Percentiles rank a stretch among this genome's conserved stretches.
Evolutionary conservation across 129 eudicot species (phyloP).

Genomic region (Logfia minima): DNA sequence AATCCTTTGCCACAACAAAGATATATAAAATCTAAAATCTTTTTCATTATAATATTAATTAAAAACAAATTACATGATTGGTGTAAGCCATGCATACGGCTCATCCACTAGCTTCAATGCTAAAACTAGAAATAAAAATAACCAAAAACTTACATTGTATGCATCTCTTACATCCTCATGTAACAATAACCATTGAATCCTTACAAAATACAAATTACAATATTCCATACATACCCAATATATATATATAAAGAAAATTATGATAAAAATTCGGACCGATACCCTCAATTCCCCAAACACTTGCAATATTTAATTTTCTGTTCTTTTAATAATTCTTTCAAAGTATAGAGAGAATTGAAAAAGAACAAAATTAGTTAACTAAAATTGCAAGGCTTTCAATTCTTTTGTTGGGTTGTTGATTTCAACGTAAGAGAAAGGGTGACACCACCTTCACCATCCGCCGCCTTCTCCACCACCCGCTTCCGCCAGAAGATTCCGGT

Average conservation of each 20-base stretch:
- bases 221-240: constrained; percentile 12
- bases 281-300: constrained; percentile 97
- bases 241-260: constrained; percentile 15
- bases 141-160: constrained; percentile 52
- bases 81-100: constrained; percentile 86
- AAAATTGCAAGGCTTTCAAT: constrained; percentile 53
- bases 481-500: constrained; percentile 25
- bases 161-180: constrained; percentile 83
- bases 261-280: constrained; percentile 77
- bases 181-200: constrained; percentile 12
- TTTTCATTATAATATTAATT: background rate
- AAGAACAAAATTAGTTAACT: constrained; percentile 27
- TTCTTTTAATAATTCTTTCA: constrained; percentile 47
- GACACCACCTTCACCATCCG: constrained; percentile 27
- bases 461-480: constrained; percentile 19
- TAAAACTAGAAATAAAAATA: background rate
- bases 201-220: background rate
- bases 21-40: background rate
- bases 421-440: constrained; percentile 13
- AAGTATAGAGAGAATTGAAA: constrained; percentile 5
- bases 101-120: background rate
- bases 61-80: constrained; percentile 49
- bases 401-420: constrained; percentile 3
- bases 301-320: constrained; percentile 44
- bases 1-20: too few relatives aligned